These are phyloP conservation scores for Amauroascus verrucosus DNA, from an alignment of 2,329 filamentous ascomycete species.

Conservation along the genomic window DNA sequence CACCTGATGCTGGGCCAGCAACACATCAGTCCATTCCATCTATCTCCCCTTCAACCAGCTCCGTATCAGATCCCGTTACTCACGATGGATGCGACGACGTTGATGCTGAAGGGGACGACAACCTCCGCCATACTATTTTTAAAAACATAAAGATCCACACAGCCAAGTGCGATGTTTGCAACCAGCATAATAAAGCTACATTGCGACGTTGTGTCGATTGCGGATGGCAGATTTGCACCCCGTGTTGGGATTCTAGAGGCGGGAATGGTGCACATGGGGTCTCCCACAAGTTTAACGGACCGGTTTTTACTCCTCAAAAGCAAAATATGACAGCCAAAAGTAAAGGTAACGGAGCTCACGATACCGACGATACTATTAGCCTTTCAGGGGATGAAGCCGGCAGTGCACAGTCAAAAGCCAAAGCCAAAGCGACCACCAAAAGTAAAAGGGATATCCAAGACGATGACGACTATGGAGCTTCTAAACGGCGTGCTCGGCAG, in stretches of 20 bases:
- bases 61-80: too few species aligned
- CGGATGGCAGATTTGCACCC: slow-evolving; percentile 29
- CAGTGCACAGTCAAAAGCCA: neutral
- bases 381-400: neutral
- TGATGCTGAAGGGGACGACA: slow-evolving; percentile 1
- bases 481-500: neutral
- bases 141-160: slow-evolving; percentile 25
- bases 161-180: slow-evolving; percentile 32
- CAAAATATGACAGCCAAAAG: neutral
- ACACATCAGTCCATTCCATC: neutral
- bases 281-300: slow-evolving; percentile 14
- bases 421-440: neutral
- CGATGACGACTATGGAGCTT: neutral
- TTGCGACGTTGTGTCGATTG: slow-evolving; percentile 28
- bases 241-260: slow-evolving; percentile 21
- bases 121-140: slow-evolving; percentile 21
- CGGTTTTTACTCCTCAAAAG: slow-evolving; percentile 12
- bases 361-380: neutral
- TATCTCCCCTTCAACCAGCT: neutral
- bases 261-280: slow-evolving; percentile 18
- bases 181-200: slow-evolving; percentile 24
- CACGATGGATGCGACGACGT: too few species aligned
- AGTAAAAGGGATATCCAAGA: neutral
- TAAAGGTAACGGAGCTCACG: neutral
- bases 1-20: neutral